Evolutionary conservation across 306 rosid genomes (phyloP), one percentile per base, ranked within the genome.

Genomic region (Psophocarpus tetragonolobus): DNA sequence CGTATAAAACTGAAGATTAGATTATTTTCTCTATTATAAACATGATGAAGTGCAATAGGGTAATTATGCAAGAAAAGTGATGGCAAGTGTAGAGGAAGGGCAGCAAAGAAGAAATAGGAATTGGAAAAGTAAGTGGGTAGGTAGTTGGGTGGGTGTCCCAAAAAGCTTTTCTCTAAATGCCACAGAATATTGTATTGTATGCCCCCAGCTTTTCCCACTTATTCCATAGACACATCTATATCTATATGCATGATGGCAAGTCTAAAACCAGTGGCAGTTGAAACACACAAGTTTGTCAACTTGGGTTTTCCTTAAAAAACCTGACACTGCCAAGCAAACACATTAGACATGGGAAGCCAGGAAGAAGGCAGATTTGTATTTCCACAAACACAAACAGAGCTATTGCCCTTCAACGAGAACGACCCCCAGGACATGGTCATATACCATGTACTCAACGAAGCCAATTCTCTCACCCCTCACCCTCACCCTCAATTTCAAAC

Each of bases 351-450:
- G 5, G 36, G 50, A 48, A 56, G 18, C 15, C 6, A 64, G 13
- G 13, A 68, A 5, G 13, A 27, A 15, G 2, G 17, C 62, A 89
- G 85, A 90, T 87, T 79, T 79, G 60, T 82, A 35, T 48, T 80
- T 48, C 85, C 91, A 48, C 94, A 89, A 68, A 57, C 87, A 50
- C 96, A 88, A 77, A 66, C 80, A 73, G 97, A 91, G 62, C 81
- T 4, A 3, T 26, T 93, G 24, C 98, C 97, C 18, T 80, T 93
- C 11, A 91, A 91, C 35, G 98, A 93, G 86, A 90, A 93, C 45
- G 98, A 93, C 39, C 86, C 97, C 18, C 97, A 91, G 65, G 98
- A 93, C 88, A 91, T 93, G 96, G 88, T 91, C 14, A 85, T 93
- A 56, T 93, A 82, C 90, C 96, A 93, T 62, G 89, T 91, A 39